A percentile compares a stretch with the other conserved stretches of the same genome.
Evolutionary conservation across 2,329 filamentous ascomycete species (phyloP).

Genomic region (Sclerotinia borealis): DNA sequence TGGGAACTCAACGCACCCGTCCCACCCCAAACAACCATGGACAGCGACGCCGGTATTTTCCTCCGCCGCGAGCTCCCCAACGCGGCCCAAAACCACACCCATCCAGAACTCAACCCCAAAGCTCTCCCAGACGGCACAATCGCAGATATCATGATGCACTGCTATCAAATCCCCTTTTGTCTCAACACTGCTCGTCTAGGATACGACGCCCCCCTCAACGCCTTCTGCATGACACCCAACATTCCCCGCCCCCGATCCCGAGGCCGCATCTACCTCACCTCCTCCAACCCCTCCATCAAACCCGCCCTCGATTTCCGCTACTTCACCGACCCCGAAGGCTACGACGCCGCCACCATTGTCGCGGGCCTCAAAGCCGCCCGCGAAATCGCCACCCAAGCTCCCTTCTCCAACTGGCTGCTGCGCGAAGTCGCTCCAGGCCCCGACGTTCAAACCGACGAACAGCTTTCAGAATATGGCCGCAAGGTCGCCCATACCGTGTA

Average conservation of each 20-base stretch:
- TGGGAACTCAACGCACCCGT: conserved; percentile 39
- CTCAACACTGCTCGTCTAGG: conserved; percentile 79
- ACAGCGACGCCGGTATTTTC: conserved; percentile 54
- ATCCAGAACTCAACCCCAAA: conserved; percentile 32
- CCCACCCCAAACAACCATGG: conserved; percentile 40
- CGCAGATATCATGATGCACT: conserved; percentile 92
- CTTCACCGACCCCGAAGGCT: conserved; percentile 49
- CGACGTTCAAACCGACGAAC: conserved; percentile 62
- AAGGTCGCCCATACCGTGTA: conserved; percentile 83
- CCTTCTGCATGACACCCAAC: conserved; percentile 50
- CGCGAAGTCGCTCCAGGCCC: conserved; percentile 36
- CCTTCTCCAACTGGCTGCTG: conserved; percentile 39
- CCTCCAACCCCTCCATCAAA: conserved; percentile 36
- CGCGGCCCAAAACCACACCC: conserved; percentile 48
- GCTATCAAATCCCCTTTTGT: conserved; percentile 90
- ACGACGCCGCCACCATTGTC: conserved; percentile 45
- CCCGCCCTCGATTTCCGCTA: conserved; percentile 50
- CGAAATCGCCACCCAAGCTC: conserved; percentile 33
- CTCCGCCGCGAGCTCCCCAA: conserved; percentile 69
- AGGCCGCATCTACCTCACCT: conserved; percentile 52
- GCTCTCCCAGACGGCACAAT: conserved; percentile 60
- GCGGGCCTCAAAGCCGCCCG: conserved; percentile 34
- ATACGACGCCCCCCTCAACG: conserved; percentile 46
- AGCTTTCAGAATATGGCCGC: conserved; percentile 74
- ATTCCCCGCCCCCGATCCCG: conserved; percentile 57